Evolutionary conservation across 2,329 filamentous ascomycete species (phyloP), one percentile per base, ranked within the genome.

Genomic region (Neonectria magnoliae): DNA sequence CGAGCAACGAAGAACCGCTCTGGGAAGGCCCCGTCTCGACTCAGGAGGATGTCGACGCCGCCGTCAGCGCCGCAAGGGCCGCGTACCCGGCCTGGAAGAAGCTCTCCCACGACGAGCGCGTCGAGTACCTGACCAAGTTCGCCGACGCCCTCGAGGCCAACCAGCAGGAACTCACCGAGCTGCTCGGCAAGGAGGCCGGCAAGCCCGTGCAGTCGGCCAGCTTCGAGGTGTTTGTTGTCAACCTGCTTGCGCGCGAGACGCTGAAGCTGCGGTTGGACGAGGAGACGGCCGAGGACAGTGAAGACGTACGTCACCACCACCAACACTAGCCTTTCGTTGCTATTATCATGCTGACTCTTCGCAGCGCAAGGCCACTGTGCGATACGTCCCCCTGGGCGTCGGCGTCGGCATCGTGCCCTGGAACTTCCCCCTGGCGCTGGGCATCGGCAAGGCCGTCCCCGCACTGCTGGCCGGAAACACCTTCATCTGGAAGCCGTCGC

Each of bases 401-500:
- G 60, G 63, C 2, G 64, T 67, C 5, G 71, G 62, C 2, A 71
- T 73, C 5, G 71, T 73, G 0, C 71, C 71, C 6, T 73, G 71
- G 71, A 73, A 73, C 60, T 73, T 65, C 20, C 71, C 71, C 11
- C 51, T 73, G 47, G 38, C 68, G 0, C 59, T 71, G 1, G 69
- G 65, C 1, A 51, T 67, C 4, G 67, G 73, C 60, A 91, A 91
- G 74, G 76, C 90, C 13, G 82, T 81, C 1, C 84, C 87, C 0
- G 85, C 86, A 0, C 74, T 91, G 3, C 69, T 89, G 18, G 86
- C 88, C 0, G 86, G 87, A 5, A 88, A 88, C 71, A 76, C 78
- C 5, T 76, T 89, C 53, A 86, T 89, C 65, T 76, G 86, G 71
- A 88, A 88, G 76, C 84, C 86, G 0, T 88, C 85, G 0, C 85